Percentiles rank a stretch among this genome's conserved stretches.
Evolutionary conservation across 1,139 yeast species (phyloP).

Genomic region (Kodamaea alishanica): DNA sequence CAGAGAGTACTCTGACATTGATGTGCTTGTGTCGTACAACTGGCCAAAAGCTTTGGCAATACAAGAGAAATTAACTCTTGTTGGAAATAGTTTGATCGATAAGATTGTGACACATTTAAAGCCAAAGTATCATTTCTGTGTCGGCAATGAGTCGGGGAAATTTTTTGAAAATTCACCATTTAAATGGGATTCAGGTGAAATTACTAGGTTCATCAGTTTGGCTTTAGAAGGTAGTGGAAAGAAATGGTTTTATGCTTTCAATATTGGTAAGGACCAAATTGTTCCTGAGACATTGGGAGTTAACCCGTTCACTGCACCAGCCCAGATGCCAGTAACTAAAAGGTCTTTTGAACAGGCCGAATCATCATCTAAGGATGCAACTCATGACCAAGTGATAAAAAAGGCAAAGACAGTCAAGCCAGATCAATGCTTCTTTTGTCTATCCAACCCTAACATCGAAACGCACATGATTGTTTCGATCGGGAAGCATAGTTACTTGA

Average conservation of each 20-base stretch:
- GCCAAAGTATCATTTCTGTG: constrained; percentile 67
- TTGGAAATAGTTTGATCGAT: constrained; percentile 44
- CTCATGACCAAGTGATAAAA: constrained; percentile 13
- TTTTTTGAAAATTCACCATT: constrained; percentile 60
- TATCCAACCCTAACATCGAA: constrained; percentile 75
- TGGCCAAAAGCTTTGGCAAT: constrained; percentile 58
- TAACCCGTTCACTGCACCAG: constrained; percentile 37
- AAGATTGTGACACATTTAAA: constrained; percentile 36
- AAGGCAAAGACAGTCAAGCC: constrained; percentile 45
- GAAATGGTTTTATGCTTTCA: constrained; percentile 77
- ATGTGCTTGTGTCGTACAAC: constrained; percentile 53
- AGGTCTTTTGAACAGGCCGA: constrained; percentile 1
- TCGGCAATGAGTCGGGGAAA: constrained; percentile 46
- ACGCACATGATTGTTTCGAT: constrained; percentile 79
- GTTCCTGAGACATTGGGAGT: constrained; percentile 15
- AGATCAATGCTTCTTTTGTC: constrained; percentile 73
- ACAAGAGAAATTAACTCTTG: constrained; percentile 35
- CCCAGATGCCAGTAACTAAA: not conserved
- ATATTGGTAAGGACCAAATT: constrained; percentile 20
- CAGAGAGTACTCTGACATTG: constrained; percentile 25
- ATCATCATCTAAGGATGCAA: not conserved
- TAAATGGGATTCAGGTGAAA: constrained; percentile 42
- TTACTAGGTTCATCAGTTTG: constrained; percentile 63
- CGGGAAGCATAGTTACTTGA: constrained; percentile 61
- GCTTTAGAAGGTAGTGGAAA: constrained; percentile 53